A percentile compares a stretch with the other conserved stretches of the same genome.
Evolutionary conservation across 352 stramenopile genomes (phyloP).

Genomic region (Halophytophthora polymorphica): DNA sequence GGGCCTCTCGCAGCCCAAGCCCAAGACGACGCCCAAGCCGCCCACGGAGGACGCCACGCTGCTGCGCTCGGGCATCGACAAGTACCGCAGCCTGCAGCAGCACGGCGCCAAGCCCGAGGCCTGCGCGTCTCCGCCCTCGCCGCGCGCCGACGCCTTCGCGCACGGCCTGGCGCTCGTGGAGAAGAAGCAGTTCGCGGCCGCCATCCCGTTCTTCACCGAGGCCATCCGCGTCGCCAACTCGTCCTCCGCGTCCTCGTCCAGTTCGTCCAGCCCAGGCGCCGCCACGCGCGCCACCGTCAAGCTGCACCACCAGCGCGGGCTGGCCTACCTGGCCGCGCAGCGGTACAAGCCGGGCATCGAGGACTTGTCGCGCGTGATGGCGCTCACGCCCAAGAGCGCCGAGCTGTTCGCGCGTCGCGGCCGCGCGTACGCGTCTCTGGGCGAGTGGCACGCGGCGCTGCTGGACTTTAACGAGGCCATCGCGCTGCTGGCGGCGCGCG

Average conservation of each 20-base stretch:
- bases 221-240: too few relatives aligned
- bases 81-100: constrained; percentile 62
- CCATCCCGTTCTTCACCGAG: constrained; percentile 56
- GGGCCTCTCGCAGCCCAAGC: too few relatives aligned
- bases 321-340: constrained; percentile 50
- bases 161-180: constrained; percentile 46
- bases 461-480: constrained; percentile 70
- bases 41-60: constrained; percentile 22
- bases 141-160: constrained; percentile 22
- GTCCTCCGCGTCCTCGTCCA: constrained; percentile 12
- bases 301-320: constrained; percentile 58
- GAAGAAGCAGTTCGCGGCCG: constrained; percentile 52
- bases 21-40: constrained; percentile 7
- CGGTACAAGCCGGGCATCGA: constrained; percentile 67
- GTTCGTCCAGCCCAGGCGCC: background rate
- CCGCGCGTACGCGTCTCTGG: constrained; percentile 51
- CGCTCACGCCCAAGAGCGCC: constrained; percentile 58
- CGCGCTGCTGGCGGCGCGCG: constrained; percentile 34
- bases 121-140: constrained; percentile 5
- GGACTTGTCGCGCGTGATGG: constrained; percentile 68
- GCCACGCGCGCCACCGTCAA: constrained; percentile 31
- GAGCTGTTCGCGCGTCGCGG: constrained; percentile 69
- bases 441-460: constrained; percentile 49
- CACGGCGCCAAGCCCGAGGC: constrained; percentile 12
- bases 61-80: constrained; percentile 57